phyloP scores from a whole-genome alignment of 306 rosid species.

The Cajanus cajan region DNA sequence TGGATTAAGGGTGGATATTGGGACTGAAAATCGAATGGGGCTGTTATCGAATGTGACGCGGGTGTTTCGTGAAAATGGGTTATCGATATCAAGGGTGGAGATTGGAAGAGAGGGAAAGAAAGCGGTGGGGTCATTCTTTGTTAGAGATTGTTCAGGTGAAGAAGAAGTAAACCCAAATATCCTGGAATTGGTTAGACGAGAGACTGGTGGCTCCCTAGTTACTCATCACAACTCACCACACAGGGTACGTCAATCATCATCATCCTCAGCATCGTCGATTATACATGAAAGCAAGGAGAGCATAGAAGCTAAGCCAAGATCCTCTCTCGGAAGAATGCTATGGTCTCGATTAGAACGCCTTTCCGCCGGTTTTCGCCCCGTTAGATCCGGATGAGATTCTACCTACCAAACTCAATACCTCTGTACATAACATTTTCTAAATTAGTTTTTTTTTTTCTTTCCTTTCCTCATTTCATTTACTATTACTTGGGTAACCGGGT shows the following conservation, averaged over 20 bases:
- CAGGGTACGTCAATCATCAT: conserved; percentile 32
- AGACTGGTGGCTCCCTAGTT: conserved; percentile 61
- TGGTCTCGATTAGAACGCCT: conserved; percentile 80
- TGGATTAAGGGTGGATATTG: conserved; percentile 63
- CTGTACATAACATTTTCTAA: neutral
- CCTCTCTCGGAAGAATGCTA: conserved; percentile 65
- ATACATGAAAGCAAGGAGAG: neutral
- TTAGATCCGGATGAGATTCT: conserved; percentile 34
- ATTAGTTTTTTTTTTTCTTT: neutral
- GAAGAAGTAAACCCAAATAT: conserved; percentile 46
- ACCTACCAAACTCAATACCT: neutral
- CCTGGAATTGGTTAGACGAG: conserved; percentile 51
- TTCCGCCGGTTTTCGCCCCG: conserved; percentile 52
- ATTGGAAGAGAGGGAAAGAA: conserved; percentile 47
- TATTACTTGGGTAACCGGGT: neutral
- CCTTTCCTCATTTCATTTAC: too few relatives aligned
- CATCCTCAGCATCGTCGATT: conserved; percentile 24
- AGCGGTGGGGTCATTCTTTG: conserved; percentile 72
- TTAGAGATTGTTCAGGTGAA: conserved; percentile 56
- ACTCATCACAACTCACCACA: conserved; percentile 46
- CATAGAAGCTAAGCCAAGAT: conserved; percentile 36
- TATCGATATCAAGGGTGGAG: conserved; percentile 64
- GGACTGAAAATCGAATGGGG: conserved; percentile 60
- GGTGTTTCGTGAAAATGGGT: conserved; percentile 67
- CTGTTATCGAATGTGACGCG: conserved; percentile 62